Base-by-base conservation (phyloP, 495 filamentous ascomycete genomes). In the Lepidopterella palustris region DNA sequence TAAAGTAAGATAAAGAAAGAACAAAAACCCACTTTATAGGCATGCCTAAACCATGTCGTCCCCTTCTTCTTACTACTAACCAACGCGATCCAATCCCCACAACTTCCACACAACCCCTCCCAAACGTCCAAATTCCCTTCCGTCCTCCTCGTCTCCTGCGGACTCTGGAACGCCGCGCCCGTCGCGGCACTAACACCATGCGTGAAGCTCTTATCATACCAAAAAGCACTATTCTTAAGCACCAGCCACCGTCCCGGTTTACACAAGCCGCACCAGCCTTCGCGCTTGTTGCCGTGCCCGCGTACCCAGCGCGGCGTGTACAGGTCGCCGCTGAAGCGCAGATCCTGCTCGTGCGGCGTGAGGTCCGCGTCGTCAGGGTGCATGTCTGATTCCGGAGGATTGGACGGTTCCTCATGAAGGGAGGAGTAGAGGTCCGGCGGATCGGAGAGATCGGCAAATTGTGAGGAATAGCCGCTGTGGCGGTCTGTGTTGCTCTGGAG, bases 31-130 rank as follows among this genome's bases (percentile, higher is more conserved):
- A 89, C 87, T 82, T 90, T 90, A 70, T 90, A 89, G 42, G 87
- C 87, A 69, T 91, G 87, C 61, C 87, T 77, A 64, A 91, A 91
- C 87, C 87, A 91, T 4, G 87, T 88, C 4, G 87, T 90, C 2
- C 87, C 87, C 75, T 90, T 90, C 78, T 89, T 90, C 78, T 90
- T 91, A 66, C 84, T 89, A 71, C 84, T 89, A 42, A 88, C 84
- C 45, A 91, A 72, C 13, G 85, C 81, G 58, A 90, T 85, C 87
- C 87, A 91, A 39, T 89, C 86, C 54, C 82, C 84, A 69, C 87
- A 91, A 53, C 82, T 86, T 29, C 86, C 83, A 65, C 87, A 91
- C 8, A 88, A 74, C 5, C 87, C 87, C 70, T 91, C 87, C 87
- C 88, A 91, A 15, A 87, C 84, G 63, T 90, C 86, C 9, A 85